Evolutionary conservation across 2,329 filamentous ascomycete species (phyloP).

Genomic region (Paecilomyces sp.): DNA sequence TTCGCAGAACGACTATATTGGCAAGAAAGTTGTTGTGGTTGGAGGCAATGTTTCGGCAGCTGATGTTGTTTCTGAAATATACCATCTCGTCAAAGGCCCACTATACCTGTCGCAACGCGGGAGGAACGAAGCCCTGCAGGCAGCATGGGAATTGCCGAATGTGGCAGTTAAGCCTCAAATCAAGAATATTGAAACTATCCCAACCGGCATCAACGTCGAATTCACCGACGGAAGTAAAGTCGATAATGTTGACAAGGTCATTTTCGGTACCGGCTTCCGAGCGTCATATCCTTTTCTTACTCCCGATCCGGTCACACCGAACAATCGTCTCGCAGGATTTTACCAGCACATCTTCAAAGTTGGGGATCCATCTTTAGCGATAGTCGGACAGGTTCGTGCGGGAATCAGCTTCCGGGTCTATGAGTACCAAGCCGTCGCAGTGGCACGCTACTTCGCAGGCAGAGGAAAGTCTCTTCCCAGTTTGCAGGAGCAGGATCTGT

Average conservation of each 20-base stretch:
- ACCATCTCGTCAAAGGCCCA: conserved; percentile 12
- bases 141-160: conserved; percentile 16
- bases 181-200: conserved; percentile 3
- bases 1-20: conserved; percentile 27
- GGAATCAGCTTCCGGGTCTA: conserved; percentile 22
- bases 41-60: conserved; percentile 21
- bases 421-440: conserved; percentile 24
- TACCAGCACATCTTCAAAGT: conserved; percentile 26
- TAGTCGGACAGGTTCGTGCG: conserved; percentile 21
- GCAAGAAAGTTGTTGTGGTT: conserved; percentile 22
- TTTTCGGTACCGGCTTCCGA: conserved; percentile 25
- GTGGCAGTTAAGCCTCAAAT: conserved; percentile 14
- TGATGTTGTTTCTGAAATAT: conserved; percentile 20
- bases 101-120: conserved; percentile 15
- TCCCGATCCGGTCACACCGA: conserved; percentile 13
- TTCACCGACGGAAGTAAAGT: conserved; percentile 15
- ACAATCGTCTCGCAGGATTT: conserved; percentile 18
- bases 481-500: conserved; percentile 14
- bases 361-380: conserved; percentile 19
- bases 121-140: conserved; percentile 11
- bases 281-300: conserved; percentile 21
- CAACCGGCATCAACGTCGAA: conserved; percentile 1
- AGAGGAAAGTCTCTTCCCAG: conserved; percentile 12
- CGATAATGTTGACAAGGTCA: conserved; percentile 16
- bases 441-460: conserved; percentile 20